phyloP scores from a whole-genome alignment of 768 basidiomycete species.

The Phlebiopsis flavidoalba region DNA sequence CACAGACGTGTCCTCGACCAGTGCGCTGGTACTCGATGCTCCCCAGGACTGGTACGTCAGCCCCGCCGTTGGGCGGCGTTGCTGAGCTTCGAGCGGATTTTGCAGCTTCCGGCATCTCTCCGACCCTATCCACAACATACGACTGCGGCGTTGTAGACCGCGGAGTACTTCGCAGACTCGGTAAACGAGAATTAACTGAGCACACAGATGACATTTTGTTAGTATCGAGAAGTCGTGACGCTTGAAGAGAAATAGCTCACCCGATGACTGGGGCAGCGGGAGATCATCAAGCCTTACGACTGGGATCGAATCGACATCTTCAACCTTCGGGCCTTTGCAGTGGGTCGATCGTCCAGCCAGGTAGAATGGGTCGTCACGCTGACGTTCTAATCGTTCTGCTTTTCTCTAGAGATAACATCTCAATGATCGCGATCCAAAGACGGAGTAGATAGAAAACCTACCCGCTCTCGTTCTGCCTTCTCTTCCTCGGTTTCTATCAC shows the following conservation, averaged over 20 bases:
- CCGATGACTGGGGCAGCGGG: constrained; percentile 36
- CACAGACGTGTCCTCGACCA: constrained; percentile 34
- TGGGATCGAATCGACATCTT: constrained; percentile 89
- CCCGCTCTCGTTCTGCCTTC: constrained; percentile 55
- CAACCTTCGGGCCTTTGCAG: constrained; percentile 18
- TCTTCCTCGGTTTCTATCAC: constrained; percentile 54
- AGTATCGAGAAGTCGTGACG: not conserved
- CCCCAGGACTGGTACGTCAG: constrained; percentile 15
- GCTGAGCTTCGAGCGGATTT: constrained; percentile 9
- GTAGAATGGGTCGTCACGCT: constrained; percentile 89
- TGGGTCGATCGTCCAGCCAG: constrained; percentile 60
- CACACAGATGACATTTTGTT: not conserved
- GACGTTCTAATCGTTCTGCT: constrained; percentile 68
- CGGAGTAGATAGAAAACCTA: constrained; percentile 29
- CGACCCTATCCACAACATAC: constrained; percentile 68
- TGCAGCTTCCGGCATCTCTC: constrained; percentile 80
- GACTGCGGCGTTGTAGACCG: constrained; percentile 32
- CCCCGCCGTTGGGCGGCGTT: constrained; percentile 14
- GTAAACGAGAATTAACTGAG: constrained; percentile 18
- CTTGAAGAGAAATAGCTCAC: not conserved
- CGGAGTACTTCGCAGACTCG: constrained; percentile 18
- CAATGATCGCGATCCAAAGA: not conserved
- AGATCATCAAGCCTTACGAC: constrained; percentile 79
- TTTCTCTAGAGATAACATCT: constrained; percentile 45
- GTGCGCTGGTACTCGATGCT: not conserved